These are phyloP conservation scores for Talaromyces adpressus DNA, from an alignment of 495 filamentous ascomycete genomes.

Conservation along the genomic window DNA sequence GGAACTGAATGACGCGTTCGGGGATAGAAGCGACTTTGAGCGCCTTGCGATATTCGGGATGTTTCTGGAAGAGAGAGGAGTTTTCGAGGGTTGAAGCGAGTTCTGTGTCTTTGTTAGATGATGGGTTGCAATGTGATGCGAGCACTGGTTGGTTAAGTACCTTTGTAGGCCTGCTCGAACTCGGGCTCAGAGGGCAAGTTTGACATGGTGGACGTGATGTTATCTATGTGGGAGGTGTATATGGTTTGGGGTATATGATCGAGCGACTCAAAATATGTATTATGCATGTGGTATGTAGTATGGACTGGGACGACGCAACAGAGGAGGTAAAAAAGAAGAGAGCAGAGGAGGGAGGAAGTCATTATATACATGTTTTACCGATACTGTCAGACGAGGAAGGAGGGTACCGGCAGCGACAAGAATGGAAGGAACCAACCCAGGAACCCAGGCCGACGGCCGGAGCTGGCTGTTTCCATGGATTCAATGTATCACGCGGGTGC, in stretches of 20 bases:
- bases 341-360: background rate
- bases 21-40: constrained; percentile 84
- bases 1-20: constrained; percentile 95
- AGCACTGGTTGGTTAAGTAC: constrained; percentile 41
- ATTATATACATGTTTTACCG: background rate
- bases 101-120: constrained; percentile 48
- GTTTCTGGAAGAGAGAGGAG: constrained; percentile 85
- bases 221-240: background rate
- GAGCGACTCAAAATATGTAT: background rate
- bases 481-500: background rate
- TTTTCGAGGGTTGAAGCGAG: constrained; percentile 89
- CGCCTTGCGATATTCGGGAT: constrained; percentile 89
- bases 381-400: background rate
- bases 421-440: background rate
- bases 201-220: constrained; percentile 50
- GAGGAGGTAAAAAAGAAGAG: background rate
- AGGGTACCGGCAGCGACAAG: background rate
- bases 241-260: background rate
- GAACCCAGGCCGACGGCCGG: background rate
- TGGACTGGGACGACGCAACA: background rate
- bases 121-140: too few species aligned
- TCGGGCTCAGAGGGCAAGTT: constrained; percentile 86
- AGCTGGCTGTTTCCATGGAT: background rate
- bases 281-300: background rate
- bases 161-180: constrained; percentile 98